Conservation (phyloP, 1,284 basidiomycete species). For the Trichosporon asahii region DNA sequence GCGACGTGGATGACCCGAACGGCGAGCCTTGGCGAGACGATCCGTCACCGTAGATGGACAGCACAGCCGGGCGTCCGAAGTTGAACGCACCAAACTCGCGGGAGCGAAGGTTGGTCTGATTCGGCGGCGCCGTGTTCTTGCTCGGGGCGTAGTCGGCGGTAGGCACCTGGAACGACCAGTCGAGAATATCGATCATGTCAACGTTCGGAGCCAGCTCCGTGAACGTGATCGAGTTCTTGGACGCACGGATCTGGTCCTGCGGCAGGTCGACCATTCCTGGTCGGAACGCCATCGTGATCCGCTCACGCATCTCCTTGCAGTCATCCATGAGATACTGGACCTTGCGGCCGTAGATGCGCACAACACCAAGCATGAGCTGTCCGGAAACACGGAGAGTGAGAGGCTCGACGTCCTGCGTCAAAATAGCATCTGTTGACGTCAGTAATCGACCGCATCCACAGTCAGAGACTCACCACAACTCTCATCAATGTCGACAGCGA, state of each 20-base stretch:
- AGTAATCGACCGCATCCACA: neutral
- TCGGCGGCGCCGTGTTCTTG: constrained; percentile 24
- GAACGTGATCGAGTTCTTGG: constrained; percentile 62
- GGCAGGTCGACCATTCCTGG: constrained; percentile 92
- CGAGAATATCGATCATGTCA: constrained; percentile 40
- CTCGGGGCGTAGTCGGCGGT: constrained; percentile 15
- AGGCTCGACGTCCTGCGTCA: constrained; percentile 69
- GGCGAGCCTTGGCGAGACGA: constrained; percentile 40
- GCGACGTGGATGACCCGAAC: constrained; percentile 47
- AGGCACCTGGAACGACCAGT: constrained; percentile 35
- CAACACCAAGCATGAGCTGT: constrained; percentile 90
- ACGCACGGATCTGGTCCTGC: constrained; percentile 83
- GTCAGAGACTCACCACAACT: constrained; percentile 68
- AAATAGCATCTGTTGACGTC: constrained; percentile 67
- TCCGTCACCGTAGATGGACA: constrained; percentile 44
- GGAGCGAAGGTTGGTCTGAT: constrained; percentile 32
- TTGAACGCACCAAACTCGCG: constrained; percentile 48
- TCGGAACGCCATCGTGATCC: constrained; percentile 94
- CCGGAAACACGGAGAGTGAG: constrained; percentile 94
- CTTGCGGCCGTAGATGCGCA: constrained; percentile 94
- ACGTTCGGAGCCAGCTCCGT: constrained; percentile 26
- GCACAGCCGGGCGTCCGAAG: constrained; percentile 51
- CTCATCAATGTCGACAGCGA: constrained; percentile 90
- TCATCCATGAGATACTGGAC: constrained; percentile 96
- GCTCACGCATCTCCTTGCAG: constrained; percentile 90